These are phyloP conservation scores for Antitrichia curtipendula DNA, from an alignment of 225 moss, liverwort and hornwort genomes.

Conservation along the genomic window DNA sequence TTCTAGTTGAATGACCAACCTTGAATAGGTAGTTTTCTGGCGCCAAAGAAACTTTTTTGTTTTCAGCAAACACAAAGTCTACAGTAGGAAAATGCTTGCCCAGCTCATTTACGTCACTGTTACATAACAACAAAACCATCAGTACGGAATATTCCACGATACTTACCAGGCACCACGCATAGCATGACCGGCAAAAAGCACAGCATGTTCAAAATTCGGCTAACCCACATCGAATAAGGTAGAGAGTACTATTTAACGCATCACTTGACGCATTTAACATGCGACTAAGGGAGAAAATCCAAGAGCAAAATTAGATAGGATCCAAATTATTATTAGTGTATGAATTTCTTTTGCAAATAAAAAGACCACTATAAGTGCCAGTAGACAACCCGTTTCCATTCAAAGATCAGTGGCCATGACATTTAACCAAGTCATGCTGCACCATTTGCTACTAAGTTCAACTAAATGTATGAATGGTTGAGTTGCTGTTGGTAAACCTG, in stretches of 20 bases:
- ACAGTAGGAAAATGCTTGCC: constrained; percentile 62
- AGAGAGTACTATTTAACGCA: neutral
- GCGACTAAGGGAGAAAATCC: neutral
- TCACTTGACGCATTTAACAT: neutral
- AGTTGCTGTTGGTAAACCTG: neutral
- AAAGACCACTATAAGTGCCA: neutral
- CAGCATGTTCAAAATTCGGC: neutral
- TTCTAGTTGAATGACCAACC: constrained; percentile 17
- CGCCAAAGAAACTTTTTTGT: constrained; percentile 45
- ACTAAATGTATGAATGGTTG: neutral
- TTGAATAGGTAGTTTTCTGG: constrained; percentile 95
- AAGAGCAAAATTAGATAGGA: neutral
- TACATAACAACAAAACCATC: neutral
- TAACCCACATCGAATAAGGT: neutral
- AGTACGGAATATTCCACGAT: neutral
- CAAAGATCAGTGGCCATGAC: neutral
- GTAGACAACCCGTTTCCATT: neutral
- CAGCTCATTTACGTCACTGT: constrained; percentile 44
- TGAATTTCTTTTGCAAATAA: neutral
- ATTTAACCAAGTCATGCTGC: neutral
- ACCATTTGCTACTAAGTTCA: neutral
- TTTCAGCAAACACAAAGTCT: constrained; percentile 61
- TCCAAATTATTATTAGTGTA: neutral
- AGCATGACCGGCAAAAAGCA: neutral
- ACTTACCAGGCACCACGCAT: neutral